Evolutionary conservation across 345 rosid species (phyloP).

Genomic region (Euclidium syriacum): DNA sequence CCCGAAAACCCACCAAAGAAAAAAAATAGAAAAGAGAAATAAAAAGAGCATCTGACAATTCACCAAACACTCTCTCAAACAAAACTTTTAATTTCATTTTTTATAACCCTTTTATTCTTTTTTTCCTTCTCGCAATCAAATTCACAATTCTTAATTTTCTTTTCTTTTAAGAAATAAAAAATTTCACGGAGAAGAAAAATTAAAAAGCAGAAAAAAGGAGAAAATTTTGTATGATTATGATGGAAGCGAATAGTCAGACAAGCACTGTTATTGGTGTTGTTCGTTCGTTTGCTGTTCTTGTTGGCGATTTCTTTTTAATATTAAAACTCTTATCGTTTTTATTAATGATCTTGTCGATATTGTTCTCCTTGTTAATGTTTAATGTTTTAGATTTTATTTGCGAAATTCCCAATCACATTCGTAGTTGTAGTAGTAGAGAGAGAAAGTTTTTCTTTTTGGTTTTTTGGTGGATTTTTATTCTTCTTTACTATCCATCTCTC

Average conservation of each 20-base stretch:
- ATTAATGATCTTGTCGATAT: constrained; percentile 37
- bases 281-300: constrained; percentile 33
- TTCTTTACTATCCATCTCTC: too few species aligned
- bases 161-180: neutral
- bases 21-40: constrained; percentile 2
- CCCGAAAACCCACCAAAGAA: constrained; percentile 22
- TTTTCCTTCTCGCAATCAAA: neutral
- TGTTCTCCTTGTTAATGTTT: constrained; percentile 13
- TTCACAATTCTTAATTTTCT: neutral
- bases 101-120: neutral
- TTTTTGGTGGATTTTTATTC: constrained; percentile 33
- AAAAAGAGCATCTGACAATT: constrained; percentile 37
- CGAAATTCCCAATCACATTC: constrained; percentile 54
- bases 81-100: neutral
- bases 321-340: neutral
- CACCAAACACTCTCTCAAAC: constrained; percentile 36
- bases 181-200: neutral
- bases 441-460: constrained; percentile 28
- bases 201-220: neutral
- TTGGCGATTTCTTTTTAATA: constrained; percentile 26
- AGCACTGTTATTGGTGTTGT: constrained; percentile 30
- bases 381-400: constrained; percentile 27
- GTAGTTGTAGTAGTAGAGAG: constrained; percentile 16
- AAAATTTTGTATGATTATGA: constrained; percentile 7
- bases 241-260: constrained; percentile 30